phyloP scores from a whole-genome alignment of 1,284 basidiomycete species.

The Fistulinella staudtii region DNA sequence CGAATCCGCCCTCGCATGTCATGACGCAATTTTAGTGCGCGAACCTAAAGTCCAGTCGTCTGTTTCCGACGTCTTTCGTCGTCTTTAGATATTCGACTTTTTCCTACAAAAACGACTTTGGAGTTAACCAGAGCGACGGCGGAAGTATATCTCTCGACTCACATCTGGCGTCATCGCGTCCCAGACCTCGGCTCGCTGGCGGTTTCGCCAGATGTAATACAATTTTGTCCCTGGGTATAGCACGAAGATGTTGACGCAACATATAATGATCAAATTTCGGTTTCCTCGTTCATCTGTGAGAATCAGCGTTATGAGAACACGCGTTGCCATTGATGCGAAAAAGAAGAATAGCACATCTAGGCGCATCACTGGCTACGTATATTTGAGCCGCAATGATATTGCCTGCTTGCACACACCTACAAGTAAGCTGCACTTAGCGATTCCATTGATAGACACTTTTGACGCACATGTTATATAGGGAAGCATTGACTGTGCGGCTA shows the following conservation, averaged over 20 bases:
- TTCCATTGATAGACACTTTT: too few relatives aligned
- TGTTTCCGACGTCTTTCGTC: slow-evolving; percentile 38
- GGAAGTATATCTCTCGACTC: slow-evolving; percentile 5
- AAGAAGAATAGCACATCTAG: slow-evolving; percentile 34
- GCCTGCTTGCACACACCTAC: slow-evolving; percentile 48
- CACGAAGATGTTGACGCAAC: slow-evolving; percentile 42
- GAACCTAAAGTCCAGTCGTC: slow-evolving; percentile 37
- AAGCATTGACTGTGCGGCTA: slow-evolving; percentile 52
- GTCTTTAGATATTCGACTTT: slow-evolving; percentile 40
- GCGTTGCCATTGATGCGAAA: neutral
- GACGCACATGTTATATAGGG: slow-evolving; percentile 51
- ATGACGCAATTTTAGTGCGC: too few relatives aligned
- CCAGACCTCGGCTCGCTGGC: slow-evolving; percentile 46
- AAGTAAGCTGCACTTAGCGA: too few relatives aligned
- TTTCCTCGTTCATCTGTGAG: slow-evolving; percentile 49
- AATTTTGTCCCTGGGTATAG: slow-evolving; percentile 49
- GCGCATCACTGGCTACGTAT: slow-evolving; percentile 46
- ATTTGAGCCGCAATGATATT: slow-evolving; percentile 44
- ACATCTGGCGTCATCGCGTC: slow-evolving; percentile 48
- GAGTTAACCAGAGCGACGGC: too few relatives aligned
- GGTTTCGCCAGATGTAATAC: slow-evolving; percentile 51
- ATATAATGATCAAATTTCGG: slow-evolving; percentile 43
- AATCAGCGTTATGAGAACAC: neutral
- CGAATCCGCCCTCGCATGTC: too few relatives aligned
- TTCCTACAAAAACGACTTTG: slow-evolving; percentile 29